A percentile compares a stretch with the other conserved stretches of the same genome.
Evolutionary conservation across 2,329 filamentous ascomycete species (phyloP).

Genomic region (Pezicula rhizophila): DNA sequence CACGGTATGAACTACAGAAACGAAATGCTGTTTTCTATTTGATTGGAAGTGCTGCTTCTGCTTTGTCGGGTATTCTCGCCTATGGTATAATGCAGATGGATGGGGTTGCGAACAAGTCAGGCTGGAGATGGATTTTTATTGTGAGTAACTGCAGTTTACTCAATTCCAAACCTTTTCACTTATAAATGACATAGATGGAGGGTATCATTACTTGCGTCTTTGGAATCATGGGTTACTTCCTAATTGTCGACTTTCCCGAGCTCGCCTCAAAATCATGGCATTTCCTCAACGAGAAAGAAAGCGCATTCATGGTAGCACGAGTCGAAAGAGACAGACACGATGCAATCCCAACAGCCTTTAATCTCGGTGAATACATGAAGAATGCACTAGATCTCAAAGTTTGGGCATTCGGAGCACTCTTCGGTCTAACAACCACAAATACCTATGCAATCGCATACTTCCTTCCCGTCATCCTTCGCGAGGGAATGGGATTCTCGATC

Average conservation of each 20-base stretch:
- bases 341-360: slow-evolving; percentile 39
- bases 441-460: slow-evolving; percentile 75
- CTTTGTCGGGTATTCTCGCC: slow-evolving; percentile 62
- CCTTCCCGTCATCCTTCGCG: slow-evolving; percentile 63
- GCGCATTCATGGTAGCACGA: slow-evolving; percentile 44
- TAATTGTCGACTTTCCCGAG: slow-evolving; percentile 61
- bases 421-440: slow-evolving; percentile 63
- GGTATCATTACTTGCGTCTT: slow-evolving; percentile 46
- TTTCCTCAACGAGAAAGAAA: slow-evolving; percentile 47
- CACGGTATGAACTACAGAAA: slow-evolving; percentile 59
- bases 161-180: neutral
- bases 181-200: slow-evolving; percentile 21
- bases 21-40: slow-evolving; percentile 66
- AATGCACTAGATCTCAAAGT: slow-evolving; percentile 48
- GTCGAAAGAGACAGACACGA: slow-evolving; percentile 55
- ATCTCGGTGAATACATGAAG: slow-evolving; percentile 38
- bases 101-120: slow-evolving; percentile 25
- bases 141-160: neutral
- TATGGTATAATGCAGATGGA: slow-evolving; percentile 51
- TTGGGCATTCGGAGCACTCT: slow-evolving; percentile 56
- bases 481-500: slow-evolving; percentile 47
- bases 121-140: slow-evolving; percentile 62
- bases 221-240: slow-evolving; percentile 44
- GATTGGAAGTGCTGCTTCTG: slow-evolving; percentile 59
- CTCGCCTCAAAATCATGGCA: slow-evolving; percentile 36